Percentiles rank a stretch among this genome's conserved stretches.
These are phyloP conservation scores for Cladosporium sp. DNA, from an alignment of 2,329 filamentous ascomycete genomes.

Conservation along the genomic window DNA sequence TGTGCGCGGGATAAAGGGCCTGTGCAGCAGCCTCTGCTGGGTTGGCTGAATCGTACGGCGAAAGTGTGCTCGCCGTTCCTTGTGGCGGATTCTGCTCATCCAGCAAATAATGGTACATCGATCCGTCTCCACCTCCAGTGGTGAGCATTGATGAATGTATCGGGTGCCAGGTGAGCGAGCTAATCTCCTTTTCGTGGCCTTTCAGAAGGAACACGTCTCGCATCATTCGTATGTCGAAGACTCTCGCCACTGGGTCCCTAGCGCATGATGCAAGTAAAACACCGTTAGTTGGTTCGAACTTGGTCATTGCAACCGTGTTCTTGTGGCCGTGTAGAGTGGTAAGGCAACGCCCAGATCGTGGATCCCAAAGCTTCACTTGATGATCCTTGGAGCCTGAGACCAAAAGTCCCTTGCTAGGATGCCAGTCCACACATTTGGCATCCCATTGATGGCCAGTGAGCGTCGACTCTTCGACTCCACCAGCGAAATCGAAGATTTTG, in stretches of 20 bases:
- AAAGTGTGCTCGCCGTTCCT: conserved; percentile 65
- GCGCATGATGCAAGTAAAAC: conserved; percentile 86
- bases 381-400: conserved; percentile 98
- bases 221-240: conserved; percentile 98
- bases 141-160: conserved; percentile 84
- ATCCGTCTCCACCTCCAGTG: conserved; percentile 84
- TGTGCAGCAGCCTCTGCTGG: conserved; percentile 75
- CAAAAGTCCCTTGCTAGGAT: conserved; percentile 86
- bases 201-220: conserved; percentile 89
- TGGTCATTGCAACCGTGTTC: conserved; percentile 89
- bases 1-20: conserved; percentile 88
- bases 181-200: conserved; percentile 94
- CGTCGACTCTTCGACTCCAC: conserved; percentile 74
- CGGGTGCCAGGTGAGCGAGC: conserved; percentile 88
- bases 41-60: conserved; percentile 81
- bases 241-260: conserved; percentile 83
- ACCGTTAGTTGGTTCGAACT: conserved; percentile 81
- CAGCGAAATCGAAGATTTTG: conserved; percentile 95
- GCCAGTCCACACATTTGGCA: conserved; percentile 95
- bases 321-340: conserved; percentile 96
- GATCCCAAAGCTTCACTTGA: conserved; percentile 96
- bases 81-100: conserved; percentile 85
- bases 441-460: conserved; percentile 97
- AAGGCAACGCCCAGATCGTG: conserved; percentile 80
- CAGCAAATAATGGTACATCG: conserved; percentile 88